Percentiles rank a stretch among this genome's conserved stretches.
Evolutionary conservation across 139 green algal species (phyloP).

Genomic region (Zygnema circumcarinatum): DNA sequence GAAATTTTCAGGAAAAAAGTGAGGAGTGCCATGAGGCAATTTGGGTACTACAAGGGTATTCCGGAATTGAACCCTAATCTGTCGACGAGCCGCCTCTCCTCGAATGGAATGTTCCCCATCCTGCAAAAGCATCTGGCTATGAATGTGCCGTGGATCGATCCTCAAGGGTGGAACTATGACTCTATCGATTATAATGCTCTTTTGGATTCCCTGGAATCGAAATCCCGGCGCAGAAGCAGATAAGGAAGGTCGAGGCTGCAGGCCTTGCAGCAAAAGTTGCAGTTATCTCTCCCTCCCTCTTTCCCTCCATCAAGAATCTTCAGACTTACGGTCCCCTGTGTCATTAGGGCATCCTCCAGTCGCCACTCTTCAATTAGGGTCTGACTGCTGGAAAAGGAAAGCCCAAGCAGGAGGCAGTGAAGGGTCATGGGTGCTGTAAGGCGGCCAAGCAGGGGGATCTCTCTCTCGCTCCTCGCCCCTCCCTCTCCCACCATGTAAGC

Average conservation of each 20-base stretch:
- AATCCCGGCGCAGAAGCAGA: background rate
- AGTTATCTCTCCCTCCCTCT: background rate
- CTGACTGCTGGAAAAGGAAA: no score
- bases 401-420: no score
- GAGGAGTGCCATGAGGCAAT: conserved; percentile 36
- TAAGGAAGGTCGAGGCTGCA: background rate
- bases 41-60: conserved; percentile 22
- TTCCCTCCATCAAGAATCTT: background rate
- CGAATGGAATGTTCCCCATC: conserved; percentile 14
- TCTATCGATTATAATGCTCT: background rate
- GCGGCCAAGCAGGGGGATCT: no score
- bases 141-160: conserved; percentile 5
- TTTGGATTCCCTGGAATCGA: background rate
- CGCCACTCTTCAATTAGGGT: no score
- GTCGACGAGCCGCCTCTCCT: background rate
- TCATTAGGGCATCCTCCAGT: no score
- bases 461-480: no score
- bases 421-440: no score
- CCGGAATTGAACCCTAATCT: conserved; percentile 27
- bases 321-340: background rate
- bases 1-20: conserved; percentile 39
- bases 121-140: conserved; percentile 37
- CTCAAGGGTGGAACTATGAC: background rate
- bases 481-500: no score
- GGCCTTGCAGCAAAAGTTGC: background rate